Base-by-base conservation (phyloP, 2,329 filamentous ascomycete genomes). In the Pochonia chlamydosporia region DNA sequence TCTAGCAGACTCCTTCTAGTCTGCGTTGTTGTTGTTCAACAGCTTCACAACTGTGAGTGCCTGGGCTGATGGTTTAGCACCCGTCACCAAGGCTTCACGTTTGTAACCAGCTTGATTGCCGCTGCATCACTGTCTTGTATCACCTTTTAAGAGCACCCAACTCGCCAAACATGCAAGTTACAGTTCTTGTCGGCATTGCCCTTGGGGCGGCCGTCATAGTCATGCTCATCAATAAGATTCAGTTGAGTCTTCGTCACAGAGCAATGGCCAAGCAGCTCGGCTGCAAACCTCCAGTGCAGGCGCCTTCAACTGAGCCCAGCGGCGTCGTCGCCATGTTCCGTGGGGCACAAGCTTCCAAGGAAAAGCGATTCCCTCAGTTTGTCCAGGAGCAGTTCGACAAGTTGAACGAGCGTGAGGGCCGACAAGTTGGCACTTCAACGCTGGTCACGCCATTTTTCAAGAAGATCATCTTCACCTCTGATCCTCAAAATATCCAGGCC, bases 401-500 rank as follows among this genome's bases (percentile, higher is more conserved):
- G 13, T 30, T 49, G 24, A 36, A 16, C n/a, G 26, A 25, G 35
- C 44, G 30, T 4, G 23, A 51, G 11, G 53, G 55, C 25, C 52
- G 55, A 3, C 45, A 23, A 3, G 48, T 58, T 23, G 52, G 54
- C 42, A 57, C 56, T 16, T 21, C 55, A n/a, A 33, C 20, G 9
- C 28, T 51, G n/a, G 46, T 31, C 23, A 46, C 43, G 14, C 53
- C 54, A 3, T 50, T 58, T 26, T 59, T 59, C 31, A 46, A 52
- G 25, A 44, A 54, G 11, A 47, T 44, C 8, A 24, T 59, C 25
- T 40, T 58, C 28, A 61, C 58, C 3, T 26, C 46, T 2, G 57
- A 61, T 13, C 58, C 58, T 2, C 44, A 56, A 28, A 61, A 60
- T 30, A 56, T 64, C 41, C 58, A 63, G 49, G 52, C 60, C 9